These are phyloP conservation scores for Yarrowia sp. DNA, from an alignment of 805 yeast genomes.

Conservation along the genomic window DNA sequence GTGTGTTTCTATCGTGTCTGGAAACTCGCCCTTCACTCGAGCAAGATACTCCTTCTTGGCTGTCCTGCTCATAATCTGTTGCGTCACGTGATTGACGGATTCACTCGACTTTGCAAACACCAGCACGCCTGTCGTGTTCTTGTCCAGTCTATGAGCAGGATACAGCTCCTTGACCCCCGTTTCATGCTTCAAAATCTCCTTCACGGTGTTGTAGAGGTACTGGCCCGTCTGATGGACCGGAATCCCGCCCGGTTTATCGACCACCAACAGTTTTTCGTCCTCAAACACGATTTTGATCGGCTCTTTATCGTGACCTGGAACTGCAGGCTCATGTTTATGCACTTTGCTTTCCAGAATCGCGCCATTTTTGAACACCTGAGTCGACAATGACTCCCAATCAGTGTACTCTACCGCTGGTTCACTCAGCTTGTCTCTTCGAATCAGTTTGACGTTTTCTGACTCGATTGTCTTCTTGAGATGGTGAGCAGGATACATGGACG, in stretches of 20 bases:
- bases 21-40: slow-evolving; percentile 80
- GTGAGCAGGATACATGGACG: slow-evolving; percentile 45
- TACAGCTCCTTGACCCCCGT: slow-evolving; percentile 62
- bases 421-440: slow-evolving; percentile 33
- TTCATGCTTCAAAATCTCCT: slow-evolving; percentile 75
- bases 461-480: slow-evolving; percentile 7
- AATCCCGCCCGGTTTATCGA: slow-evolving; percentile 93
- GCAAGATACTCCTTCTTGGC: slow-evolving; percentile 82
- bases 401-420: slow-evolving; percentile 65
- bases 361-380: slow-evolving; percentile 73
- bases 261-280: slow-evolving; percentile 71
- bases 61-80: slow-evolving; percentile 65
- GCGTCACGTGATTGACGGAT: slow-evolving; percentile 71
- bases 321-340: slow-evolving; percentile 93
- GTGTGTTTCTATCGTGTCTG: slow-evolving; percentile 47
- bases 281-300: slow-evolving; percentile 72
- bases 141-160: slow-evolving; percentile 81
- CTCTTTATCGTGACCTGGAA: slow-evolving; percentile 53
- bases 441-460: slow-evolving; percentile 8
- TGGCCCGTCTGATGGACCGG: slow-evolving; percentile 60
- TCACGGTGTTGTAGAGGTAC: slow-evolving; percentile 56
- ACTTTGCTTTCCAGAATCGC: slow-evolving; percentile 78
- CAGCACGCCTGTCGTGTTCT: slow-evolving; percentile 86
- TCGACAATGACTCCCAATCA: slow-evolving; percentile 50
- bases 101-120: slow-evolving; percentile 75